Evolutionary conservation across 441 rosid genomes (phyloP), one percentile per base, ranked within the genome.

Genomic region (Omphalea diandra): DNA sequence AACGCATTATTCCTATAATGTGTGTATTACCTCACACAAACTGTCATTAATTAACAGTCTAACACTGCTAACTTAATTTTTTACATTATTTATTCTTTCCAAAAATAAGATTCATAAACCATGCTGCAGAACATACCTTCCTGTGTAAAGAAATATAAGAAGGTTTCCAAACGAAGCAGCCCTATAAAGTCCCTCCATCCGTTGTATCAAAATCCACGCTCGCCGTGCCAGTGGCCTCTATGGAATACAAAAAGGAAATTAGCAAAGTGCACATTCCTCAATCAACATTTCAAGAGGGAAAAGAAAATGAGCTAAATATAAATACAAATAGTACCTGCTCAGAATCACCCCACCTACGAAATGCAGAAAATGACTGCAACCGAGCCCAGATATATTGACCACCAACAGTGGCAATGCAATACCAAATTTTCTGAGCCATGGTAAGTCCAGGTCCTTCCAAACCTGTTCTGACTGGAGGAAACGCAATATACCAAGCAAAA

Each of bases 341-440:
- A 76, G 99, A 86, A 76, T 92, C 89, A 70, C 97, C 99, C 99
- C 98, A 94, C 82, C 96, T 82, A 55, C 96, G 93, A 75, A 94
- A 94, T 69, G 98, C 98, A 68, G 99, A 94, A 73, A 94, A 94
- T 0, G 97, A 90, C 72, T 92, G 96, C 72, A 90, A 73, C 35
- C 96, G 90, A 65, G 97, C 87, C 91, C 93, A 92, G 66, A 89
- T 77, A 74, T 92, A 94, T 65, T 92, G 99, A 70, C 99, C 91
- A 80, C 99, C 98, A 72, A 90, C 99, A 44, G 88, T 81, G 55
- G 98, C 91, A 80, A 88, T 75, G 73, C 99, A 94, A 80, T 90
- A 94, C 91, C 90, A 92, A 64, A 92, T 56, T 85, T 94, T 94
- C 72, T 92, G 99, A 61, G 87, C 86, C 65, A 78, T 68, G 35